Conservation (phyloP, 2,329 filamentous ascomycete genomes). For the Aspergillus proliferans region DNA sequence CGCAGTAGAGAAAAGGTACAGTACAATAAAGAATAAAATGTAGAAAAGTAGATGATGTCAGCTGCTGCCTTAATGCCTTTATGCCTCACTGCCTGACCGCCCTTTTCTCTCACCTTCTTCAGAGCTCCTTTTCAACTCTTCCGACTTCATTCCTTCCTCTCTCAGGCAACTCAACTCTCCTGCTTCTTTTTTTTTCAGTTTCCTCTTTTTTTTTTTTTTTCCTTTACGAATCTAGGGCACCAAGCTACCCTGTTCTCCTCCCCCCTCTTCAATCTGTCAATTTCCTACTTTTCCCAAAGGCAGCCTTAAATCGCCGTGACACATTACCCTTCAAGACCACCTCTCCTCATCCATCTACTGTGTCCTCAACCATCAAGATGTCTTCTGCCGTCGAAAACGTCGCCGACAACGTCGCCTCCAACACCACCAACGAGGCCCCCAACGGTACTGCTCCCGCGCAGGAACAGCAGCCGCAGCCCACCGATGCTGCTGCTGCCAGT, state of each 20-base stretch:
- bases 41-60: not conserved
- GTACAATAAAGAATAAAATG: not conserved
- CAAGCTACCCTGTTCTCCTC: slow-evolving; percentile 70
- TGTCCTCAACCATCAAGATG: slow-evolving; percentile 59
- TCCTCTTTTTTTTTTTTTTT: slow-evolving; percentile 16
- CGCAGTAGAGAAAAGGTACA: not conserved
- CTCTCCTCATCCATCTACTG: slow-evolving; percentile 13
- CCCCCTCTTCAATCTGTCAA: slow-evolving; percentile 53
- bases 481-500: slow-evolving; percentile 90
- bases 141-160: not conserved
- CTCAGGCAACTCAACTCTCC: not conserved
- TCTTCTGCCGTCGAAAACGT: slow-evolving; percentile 72
- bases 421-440: slow-evolving; percentile 55
- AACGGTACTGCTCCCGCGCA: slow-evolving; percentile 59
- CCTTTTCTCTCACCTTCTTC: not conserved
- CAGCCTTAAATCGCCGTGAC: slow-evolving; percentile 37
- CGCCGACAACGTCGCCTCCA: slow-evolving; percentile 60
- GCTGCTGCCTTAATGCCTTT: not conserved
- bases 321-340: slow-evolving; percentile 17
- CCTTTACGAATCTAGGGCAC: slow-evolving; percentile 66
- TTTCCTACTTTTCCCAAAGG: slow-evolving; percentile 18
- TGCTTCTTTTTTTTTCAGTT: not conserved
- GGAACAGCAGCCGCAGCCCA: slow-evolving; percentile 29
- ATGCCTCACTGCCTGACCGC: not conserved
- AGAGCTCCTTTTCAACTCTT: not conserved